Evolutionary conservation across 2,329 filamentous ascomycete species (phyloP), one percentile per base, ranked within the genome.

Genomic region (Microsporum canis): DNA sequence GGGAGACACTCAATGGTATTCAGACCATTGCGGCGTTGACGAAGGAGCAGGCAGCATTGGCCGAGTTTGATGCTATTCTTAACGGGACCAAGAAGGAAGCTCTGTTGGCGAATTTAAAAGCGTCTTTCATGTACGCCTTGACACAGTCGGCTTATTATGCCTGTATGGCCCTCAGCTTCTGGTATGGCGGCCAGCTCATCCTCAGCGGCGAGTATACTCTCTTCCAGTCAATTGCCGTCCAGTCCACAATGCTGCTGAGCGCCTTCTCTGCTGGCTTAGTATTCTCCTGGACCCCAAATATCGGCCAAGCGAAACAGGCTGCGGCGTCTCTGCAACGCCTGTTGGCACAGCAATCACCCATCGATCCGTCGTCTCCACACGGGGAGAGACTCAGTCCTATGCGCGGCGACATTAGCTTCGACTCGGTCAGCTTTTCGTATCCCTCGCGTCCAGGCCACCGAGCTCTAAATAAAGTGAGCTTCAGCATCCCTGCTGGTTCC

Each of bases 171-270:
- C 81, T 91, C 60, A 85, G 87, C 0, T 91, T 89, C 72, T 91
- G 87, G 86, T 91, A 88, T 87, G 88, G 88, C 2, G 81, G 87
- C 0, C 86, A 83, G 66, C 83, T 84, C 64, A 88, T 91, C 62
- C 80, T 85, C 58, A 78, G 80, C 47, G 87, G 87, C 3, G 75
- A 82, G 61, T 87, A 87, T 65, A 82, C 81, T 49, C 82, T 84
- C 36, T 81, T 87, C n/a, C 74, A 83, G 58, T 91, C 90, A 74
- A 85, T 91, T 71, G 87, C 88, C 66, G 85, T 91, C 5, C 78
- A 89, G 3, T 79, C 88, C 4, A 80, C 87, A 3, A 81, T 91
- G 66, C 79, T 91, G 1, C 84, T 90, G 43, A 86, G 84, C 61
- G 87, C 88, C 0, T 85, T 88, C 70, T 78, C 87, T 3, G 88